A percentile compares a stretch with the other conserved stretches of the same genome.
phyloP scores from a whole-genome alignment of 176 grass and related monocot genomes.

The Eleusine coracana region DNA sequence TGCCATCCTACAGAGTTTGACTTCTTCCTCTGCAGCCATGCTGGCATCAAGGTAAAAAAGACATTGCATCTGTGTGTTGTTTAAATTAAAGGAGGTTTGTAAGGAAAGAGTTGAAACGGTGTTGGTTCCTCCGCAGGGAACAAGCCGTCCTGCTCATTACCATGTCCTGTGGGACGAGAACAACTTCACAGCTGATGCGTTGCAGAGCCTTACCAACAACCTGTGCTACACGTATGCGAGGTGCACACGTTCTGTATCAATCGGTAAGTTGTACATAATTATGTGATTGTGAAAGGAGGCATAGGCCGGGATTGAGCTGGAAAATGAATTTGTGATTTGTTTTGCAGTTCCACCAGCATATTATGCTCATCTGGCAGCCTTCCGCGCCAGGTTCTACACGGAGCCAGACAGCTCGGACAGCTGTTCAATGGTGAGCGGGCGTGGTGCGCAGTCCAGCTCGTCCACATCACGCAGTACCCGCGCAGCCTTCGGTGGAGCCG shows the following conservation, averaged over 20 bases:
- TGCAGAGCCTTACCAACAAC: constrained; percentile 91
- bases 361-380: constrained; percentile 86
- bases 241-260: constrained; percentile 88
- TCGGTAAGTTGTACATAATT: constrained; percentile 48
- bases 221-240: constrained; percentile 95
- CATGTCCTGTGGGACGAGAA: constrained; percentile 98
- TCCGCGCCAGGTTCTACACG: constrained; percentile 88
- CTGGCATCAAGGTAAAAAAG: constrained; percentile 71
- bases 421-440: constrained; percentile 43
- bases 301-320: too few relatives aligned
- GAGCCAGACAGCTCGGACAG: constrained; percentile 75
- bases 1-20: constrained; percentile 95
- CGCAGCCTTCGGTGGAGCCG: constrained; percentile 32
- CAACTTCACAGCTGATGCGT: constrained; percentile 77
- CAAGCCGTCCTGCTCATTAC: constrained; percentile 92
- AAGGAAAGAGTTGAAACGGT: background rate
- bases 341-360: constrained; percentile 82
- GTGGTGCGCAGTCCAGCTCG: constrained; percentile 28
- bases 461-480: constrained; percentile 44
- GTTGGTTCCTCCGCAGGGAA: constrained; percentile 45
- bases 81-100: background rate
- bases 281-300: background rate
- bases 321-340: background rate
- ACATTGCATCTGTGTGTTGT: background rate
- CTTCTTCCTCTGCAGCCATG: constrained; percentile 94